phyloP scores from a whole-genome alignment of 768 basidiomycete genomes.

The Lyophyllum decastes region DNA sequence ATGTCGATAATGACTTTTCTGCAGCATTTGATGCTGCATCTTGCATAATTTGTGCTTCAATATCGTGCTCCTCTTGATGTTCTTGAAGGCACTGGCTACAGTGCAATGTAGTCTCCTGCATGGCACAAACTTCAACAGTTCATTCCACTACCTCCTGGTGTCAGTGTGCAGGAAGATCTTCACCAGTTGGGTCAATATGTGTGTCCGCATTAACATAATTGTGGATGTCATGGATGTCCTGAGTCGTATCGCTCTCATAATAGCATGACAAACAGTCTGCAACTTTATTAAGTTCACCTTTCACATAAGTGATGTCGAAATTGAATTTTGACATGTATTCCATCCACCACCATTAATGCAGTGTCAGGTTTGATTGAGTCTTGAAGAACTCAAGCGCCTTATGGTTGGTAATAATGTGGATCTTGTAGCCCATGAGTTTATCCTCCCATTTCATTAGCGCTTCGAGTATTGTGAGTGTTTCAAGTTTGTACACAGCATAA shows the following conservation, averaged over 20 bases:
- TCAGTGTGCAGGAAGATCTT: no score
- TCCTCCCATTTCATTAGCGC: no score
- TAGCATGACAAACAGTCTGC: constrained; percentile 30
- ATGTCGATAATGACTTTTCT: no score
- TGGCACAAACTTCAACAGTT: not conserved
- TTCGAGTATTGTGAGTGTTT: no score
- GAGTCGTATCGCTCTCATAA: constrained; percentile 25
- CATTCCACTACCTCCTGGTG: not conserved
- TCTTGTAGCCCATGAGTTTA: no score
- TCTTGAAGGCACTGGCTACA: no score
- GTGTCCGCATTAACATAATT: not conserved
- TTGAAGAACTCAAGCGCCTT: not conserved
- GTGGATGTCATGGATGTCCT: constrained; percentile 10
- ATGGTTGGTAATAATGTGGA: not conserved
- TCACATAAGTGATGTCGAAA: constrained; percentile 22
- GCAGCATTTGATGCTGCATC: no score
- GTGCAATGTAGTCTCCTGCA: not conserved
- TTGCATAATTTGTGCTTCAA: no score
- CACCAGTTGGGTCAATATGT: not conserved
- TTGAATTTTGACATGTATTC: constrained; percentile 31
- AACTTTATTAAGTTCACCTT: constrained; percentile 11
- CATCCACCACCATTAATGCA: constrained; percentile 27
- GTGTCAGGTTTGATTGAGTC: not conserved
- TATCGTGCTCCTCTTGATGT: no score
- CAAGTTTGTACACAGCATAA: no score